Percentiles rank a stretch among this genome's conserved stretches.
phyloP scores from a whole-genome alignment of 768 basidiomycete genomes.

The Pleurotus citrinopileatus region DNA sequence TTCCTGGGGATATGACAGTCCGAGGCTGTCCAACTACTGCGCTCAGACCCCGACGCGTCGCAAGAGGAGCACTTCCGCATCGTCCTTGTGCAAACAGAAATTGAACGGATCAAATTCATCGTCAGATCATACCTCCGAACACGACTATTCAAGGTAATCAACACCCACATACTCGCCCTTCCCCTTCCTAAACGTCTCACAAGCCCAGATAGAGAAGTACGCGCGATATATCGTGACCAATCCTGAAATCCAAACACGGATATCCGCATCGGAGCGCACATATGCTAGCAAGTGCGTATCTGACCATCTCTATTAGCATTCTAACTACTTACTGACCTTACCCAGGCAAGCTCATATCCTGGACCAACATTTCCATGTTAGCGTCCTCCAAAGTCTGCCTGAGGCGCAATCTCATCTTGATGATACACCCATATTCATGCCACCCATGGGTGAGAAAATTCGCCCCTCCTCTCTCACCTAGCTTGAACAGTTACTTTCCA shows the following conservation, averaged over 20 bases:
- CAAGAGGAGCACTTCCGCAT: constrained; percentile 94
- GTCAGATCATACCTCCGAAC: constrained; percentile 88
- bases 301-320: not conserved
- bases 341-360: constrained; percentile 76
- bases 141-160: constrained; percentile 73
- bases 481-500: constrained; percentile 32
- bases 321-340: too few species aligned
- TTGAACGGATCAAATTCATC: constrained; percentile 92
- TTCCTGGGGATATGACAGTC: constrained; percentile 46
- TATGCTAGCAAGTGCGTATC: constrained; percentile 67
- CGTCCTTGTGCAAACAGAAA: constrained; percentile 90
- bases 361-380: constrained; percentile 74
- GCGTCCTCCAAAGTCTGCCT: constrained; percentile 83
- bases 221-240: constrained; percentile 75
- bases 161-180: not conserved
- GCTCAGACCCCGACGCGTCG: constrained; percentile 78
- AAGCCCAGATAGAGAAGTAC: constrained; percentile 78
- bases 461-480: constrained; percentile 10
- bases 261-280: constrained; percentile 81
- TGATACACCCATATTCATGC: constrained; percentile 67
- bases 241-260: constrained; percentile 67
- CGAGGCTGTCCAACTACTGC: constrained; percentile 70
- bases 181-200: not conserved
- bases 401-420: constrained; percentile 74
- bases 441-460: constrained; percentile 62